Percentiles rank a stretch among this genome's conserved stretches.
Evolutionary conservation across 768 basidiomycete species (phyloP).

Genomic region (Punctularia strigosozonata): DNA sequence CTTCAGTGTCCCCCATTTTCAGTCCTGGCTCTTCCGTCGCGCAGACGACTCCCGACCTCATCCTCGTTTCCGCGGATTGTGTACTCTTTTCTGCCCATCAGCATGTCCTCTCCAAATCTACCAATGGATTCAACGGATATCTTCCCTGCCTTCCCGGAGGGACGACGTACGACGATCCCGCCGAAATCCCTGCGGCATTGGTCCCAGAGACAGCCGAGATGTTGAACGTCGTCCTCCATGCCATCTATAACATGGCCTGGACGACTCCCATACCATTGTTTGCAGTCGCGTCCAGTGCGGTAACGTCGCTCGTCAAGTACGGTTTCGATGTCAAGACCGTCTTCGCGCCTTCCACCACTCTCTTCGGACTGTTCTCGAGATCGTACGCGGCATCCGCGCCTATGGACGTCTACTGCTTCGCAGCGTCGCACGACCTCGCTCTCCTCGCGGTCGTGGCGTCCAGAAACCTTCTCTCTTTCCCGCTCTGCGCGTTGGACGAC

Average conservation of each 20-base stretch:
- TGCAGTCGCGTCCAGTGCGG: conserved; percentile 35
- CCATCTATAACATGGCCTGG: conserved; percentile 64
- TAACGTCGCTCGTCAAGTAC: conserved; percentile 45
- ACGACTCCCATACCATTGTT: conserved; percentile 42
- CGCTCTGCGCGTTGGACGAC: conserved; percentile 58
- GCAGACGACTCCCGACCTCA: conserved; percentile 44
- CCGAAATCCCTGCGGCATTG: conserved; percentile 40
- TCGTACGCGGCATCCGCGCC: conserved; percentile 58
- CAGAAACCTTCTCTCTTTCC: conserved; percentile 61
- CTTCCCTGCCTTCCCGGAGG: conserved; percentile 33
- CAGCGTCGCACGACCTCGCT: conserved; percentile 52
- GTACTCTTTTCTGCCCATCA: conserved; percentile 81
- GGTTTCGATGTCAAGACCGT: conserved; percentile 41
- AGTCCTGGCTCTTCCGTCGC: conserved; percentile 53
- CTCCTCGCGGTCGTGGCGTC: conserved; percentile 70
- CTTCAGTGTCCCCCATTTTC: conserved; percentile 78
- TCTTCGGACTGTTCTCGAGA: conserved; percentile 48
- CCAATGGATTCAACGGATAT: conserved; percentile 50
- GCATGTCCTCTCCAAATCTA: conserved; percentile 45
- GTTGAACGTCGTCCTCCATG: conserved; percentile 64
- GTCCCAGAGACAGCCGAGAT: conserved; percentile 48
- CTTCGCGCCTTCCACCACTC: conserved; percentile 38
- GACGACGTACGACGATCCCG: conserved; percentile 20
- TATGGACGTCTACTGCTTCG: conserved; percentile 61
- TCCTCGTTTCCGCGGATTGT: conserved; percentile 59